A percentile compares a stretch with the other conserved stretches of the same genome.
phyloP scores from a whole-genome alignment of 2,329 filamentous ascomycete species.

The Ceratocystiopsis minuta region DNA sequence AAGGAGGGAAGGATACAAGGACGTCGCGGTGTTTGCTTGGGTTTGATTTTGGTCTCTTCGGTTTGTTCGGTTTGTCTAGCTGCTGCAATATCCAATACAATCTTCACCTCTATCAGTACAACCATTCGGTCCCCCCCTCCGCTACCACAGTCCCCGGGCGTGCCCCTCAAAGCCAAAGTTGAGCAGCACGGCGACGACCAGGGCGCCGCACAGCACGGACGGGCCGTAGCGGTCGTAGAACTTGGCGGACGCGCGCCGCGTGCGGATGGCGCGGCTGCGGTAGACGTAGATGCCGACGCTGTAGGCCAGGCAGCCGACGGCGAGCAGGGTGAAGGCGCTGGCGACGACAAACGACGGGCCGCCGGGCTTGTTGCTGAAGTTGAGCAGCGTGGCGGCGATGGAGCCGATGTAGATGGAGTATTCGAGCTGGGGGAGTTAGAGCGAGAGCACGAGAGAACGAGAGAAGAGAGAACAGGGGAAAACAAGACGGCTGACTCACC shows the following conservation, averaged over 20 bases:
- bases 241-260: conserved; percentile 55
- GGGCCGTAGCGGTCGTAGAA: conserved; percentile 89
- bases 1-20: neutral
- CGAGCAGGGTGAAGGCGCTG: conserved; percentile 66
- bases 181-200: conserved; percentile 56
- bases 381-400: conserved; percentile 67
- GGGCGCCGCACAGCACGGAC: conserved; percentile 50
- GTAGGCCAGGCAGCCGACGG: conserved; percentile 63
- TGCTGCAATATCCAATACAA: too few species aligned
- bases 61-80: too few species aligned
- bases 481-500: conserved; percentile 31
- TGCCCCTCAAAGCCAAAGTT: conserved; percentile 70
- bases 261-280: conserved; percentile 69
- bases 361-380: conserved; percentile 49
- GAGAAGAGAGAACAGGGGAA: neutral
- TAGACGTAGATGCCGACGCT: conserved; percentile 73
- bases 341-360: conserved; percentile 47
- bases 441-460: neutral
- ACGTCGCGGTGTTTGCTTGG: too few species aligned
- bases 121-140: neutral
- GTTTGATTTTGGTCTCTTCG: too few species aligned
- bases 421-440: conserved; percentile 47
- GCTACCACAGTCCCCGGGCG: conserved; percentile 35
- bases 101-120: neutral
- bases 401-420: conserved; percentile 88